These are phyloP conservation scores for Papiliotrema nemorosa DNA, from an alignment of 1,284 basidiomycete genomes.

Conservation along the genomic window DNA sequence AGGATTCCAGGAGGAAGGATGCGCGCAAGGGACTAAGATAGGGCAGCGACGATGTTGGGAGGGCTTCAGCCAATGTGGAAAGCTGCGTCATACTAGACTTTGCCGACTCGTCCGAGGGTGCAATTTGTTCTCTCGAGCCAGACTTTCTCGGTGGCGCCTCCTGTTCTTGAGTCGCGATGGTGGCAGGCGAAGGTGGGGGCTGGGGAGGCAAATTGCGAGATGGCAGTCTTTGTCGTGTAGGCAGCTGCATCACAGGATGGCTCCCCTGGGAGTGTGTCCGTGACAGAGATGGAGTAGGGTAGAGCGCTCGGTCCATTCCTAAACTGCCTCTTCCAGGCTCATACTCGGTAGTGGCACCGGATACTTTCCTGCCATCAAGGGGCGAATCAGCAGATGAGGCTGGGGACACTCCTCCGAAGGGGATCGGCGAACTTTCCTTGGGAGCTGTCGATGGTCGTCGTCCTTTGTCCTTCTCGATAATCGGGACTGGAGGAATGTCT, in stretches of 20 bases:
- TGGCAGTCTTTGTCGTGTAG: conserved; percentile 2
- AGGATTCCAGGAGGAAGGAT: conserved; percentile 4
- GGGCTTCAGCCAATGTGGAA: conserved; percentile 15
- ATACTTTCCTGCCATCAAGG: background rate
- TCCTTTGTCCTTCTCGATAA: background rate
- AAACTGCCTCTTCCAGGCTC: conserved; percentile 11
- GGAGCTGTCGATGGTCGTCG: background rate
- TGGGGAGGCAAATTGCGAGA: conserved; percentile 1
- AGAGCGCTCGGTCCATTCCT: conserved; percentile 15
- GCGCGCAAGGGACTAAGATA: conserved; percentile 17
- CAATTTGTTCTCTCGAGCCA: background rate
- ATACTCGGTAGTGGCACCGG: background rate
- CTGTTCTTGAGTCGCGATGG: background rate
- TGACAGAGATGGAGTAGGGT: conserved; percentile 18
- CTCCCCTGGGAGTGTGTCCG: background rate
- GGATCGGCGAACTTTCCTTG: background rate
- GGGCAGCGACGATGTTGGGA: conserved; percentile 21
- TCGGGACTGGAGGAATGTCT: conserved; percentile 20
- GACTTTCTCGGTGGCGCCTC: background rate
- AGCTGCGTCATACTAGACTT: conserved; percentile 2
- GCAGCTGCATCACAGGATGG: conserved; percentile 12
- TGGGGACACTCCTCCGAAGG: background rate
- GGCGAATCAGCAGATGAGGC: background rate
- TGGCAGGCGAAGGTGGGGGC: conserved; percentile 1
- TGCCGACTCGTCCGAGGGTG: background rate